Evolutionary conservation across 2,329 filamentous ascomycete species (phyloP).

Genomic region (Diaporthe batatas): DNA sequence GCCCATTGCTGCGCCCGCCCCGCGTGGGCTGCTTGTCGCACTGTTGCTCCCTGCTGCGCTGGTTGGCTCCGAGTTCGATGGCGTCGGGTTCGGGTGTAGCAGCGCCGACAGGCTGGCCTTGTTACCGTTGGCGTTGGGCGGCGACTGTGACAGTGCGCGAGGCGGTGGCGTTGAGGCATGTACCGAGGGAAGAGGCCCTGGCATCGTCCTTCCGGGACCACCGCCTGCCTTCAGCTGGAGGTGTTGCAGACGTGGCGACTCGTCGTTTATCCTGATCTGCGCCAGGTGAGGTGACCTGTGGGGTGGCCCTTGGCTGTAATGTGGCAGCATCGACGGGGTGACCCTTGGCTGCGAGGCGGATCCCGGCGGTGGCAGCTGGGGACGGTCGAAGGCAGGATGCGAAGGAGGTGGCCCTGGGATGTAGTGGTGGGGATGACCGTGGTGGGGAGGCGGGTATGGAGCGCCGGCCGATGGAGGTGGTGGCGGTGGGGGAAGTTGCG

Average conservation of each 20-base stretch:
- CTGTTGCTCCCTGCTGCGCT: conserved; percentile 60
- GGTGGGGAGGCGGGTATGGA: conserved; percentile 50
- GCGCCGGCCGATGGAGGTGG: conserved; percentile 44
- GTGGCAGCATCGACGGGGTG: conserved; percentile 40
- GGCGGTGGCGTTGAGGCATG: conserved; percentile 53
- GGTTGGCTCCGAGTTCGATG: conserved; percentile 60
- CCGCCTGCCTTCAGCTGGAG: conserved; percentile 45
- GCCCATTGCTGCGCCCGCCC: conserved; percentile 12
- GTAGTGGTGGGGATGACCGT: conserved; percentile 44
- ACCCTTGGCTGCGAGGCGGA: conserved; percentile 39
- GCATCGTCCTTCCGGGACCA: conserved; percentile 49
- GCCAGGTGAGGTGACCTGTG: conserved; percentile 51
- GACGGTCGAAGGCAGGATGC: conserved; percentile 44
- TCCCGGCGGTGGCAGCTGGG: conserved; percentile 44
- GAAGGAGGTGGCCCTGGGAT: conserved; percentile 47
- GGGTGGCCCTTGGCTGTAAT: conserved; percentile 41
- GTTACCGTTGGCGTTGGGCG: conserved; percentile 56
- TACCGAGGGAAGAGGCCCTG: conserved; percentile 54
- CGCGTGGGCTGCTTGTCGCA: conserved; percentile 64
- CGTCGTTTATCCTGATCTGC: conserved; percentile 50
- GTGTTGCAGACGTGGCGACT: conserved; percentile 60
- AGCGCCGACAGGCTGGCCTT: conserved; percentile 63
- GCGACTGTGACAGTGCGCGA: conserved; percentile 63
- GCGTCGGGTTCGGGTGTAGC: conserved; percentile 67
- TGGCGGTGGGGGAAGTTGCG: conserved; percentile 36